Evolutionary conservation across 2,329 filamentous ascomycete genomes (phyloP), one percentile per base, ranked within the genome.

Genomic region (Spiromastix sp.): DNA sequence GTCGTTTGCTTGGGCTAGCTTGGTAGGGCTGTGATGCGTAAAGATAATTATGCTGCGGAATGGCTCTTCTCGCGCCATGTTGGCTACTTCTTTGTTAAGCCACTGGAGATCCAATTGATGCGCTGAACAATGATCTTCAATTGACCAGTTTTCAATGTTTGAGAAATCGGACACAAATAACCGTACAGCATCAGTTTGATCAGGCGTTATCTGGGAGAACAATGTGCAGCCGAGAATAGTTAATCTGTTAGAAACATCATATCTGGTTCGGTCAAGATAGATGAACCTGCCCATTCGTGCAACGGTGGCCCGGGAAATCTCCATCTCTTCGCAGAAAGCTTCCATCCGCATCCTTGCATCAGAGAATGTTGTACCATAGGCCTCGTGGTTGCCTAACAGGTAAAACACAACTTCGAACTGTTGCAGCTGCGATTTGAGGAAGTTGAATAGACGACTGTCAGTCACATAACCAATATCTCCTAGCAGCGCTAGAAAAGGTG

Each of bases 321-420:
- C n/a, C n/a, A n/a, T n/a, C n/a, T n/a, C n/a, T n/a, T n/a, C n/a
- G n/a, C n/a, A n/a, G n/a, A n/a, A n/a, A n/a, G n/a, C n/a, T n/a
- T n/a, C n/a, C n/a, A n/a, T n/a, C n/a, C n/a, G n/a, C n/a, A n/a
- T n/a, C 25, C 36, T 41, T 4, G 31, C 26, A 8, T 35, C 22
- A 2, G 17, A 5, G 36, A 36, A 44, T 18, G 6, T 34, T 43
- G 41, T 18, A 20, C 34, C 22, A 40, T 67, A 71, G 0, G 67
- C 50, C 43, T 74, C 70, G 42, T 73, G 69, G 43, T 73, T 73
- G 0, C 70, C 68, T 0, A 61, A 50, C 2, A 73, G 56, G 22
- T 70, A 57, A 19, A 74, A 55, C 0, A 74, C 63, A 3, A 52
- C 44, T 1, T 48, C 48, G 42, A 72, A 74, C 5, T 57, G 46